A percentile compares a stretch with the other conserved stretches of the same genome.
These are phyloP conservation scores for Apiospora sp. DNA, from an alignment of 2,329 filamentous ascomycete genomes.

Conservation along the genomic window DNA sequence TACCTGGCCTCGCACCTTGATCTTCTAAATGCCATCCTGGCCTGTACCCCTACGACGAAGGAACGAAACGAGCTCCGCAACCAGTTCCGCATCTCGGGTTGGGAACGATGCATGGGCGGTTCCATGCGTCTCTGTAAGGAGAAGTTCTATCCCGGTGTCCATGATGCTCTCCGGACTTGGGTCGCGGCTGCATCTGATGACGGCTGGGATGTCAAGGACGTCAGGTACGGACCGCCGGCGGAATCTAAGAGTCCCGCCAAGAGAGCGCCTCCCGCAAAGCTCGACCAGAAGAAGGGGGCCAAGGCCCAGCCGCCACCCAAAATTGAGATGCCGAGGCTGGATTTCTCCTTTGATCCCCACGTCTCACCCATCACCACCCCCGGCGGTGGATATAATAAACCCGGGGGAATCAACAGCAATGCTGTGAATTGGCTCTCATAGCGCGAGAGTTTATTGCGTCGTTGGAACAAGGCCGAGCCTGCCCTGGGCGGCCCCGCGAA, in stretches of 20 bases:
- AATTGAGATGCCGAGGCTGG: conserved; percentile 67
- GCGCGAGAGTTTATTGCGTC: conserved; percentile 32
- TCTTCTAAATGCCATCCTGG: conserved; percentile 88
- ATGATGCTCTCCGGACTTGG: conserved; percentile 89
- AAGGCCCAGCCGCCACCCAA: conserved; percentile 65
- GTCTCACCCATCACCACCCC: conserved; percentile 31
- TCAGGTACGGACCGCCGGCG: conserved; percentile 74
- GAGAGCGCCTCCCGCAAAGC: conserved; percentile 43
- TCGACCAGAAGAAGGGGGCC: conserved; percentile 47
- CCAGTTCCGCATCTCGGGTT: conserved; percentile 83
- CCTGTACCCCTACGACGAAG: conserved; percentile 73
- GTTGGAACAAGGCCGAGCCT: conserved; percentile 27
- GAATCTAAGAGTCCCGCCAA: conserved; percentile 53
- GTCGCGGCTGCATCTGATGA: conserved; percentile 87
- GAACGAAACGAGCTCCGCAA: conserved; percentile 82
- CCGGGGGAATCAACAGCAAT: not conserved
- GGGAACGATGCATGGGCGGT: conserved; percentile 87
- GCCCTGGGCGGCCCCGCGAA: conserved; percentile 24
- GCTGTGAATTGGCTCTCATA: conserved; percentile 44
- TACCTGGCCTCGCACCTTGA: conserved; percentile 94
- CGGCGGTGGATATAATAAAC: not conserved
- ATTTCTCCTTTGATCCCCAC: conserved; percentile 52
- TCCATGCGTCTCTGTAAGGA: conserved; percentile 93
- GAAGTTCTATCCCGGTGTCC: conserved; percentile 94
- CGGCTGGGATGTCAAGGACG: conserved; percentile 83